Base-by-base conservation (phyloP, 1,139 yeast genomes). In the Kodamaea suecica region DNA sequence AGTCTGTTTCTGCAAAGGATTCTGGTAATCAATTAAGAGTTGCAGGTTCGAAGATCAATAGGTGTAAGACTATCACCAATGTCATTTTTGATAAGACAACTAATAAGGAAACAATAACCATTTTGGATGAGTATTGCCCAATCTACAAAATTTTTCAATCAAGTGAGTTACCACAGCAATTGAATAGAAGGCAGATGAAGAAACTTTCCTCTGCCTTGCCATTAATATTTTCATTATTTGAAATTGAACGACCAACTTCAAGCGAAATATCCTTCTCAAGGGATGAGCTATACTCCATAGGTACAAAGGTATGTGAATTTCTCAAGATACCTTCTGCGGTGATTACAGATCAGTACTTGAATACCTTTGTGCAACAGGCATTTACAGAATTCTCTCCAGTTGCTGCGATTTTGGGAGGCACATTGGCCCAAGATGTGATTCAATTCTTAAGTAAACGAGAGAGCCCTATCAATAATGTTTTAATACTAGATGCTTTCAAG, bases 341-440 rank as follows among this genome's bases (percentile, higher is more conserved):
- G 4, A 45, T 69, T 6, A 53, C 62, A 3, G 61, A 58, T 3
- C 68, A 64, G 12, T 65, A 70, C 36, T 47, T 73, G 23, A 53
- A 61, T 5, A 50, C 57, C 19, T 60, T 83, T 31, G 50, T 67
- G 2, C 58, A 52, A 19, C 86, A 82, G 47, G 73, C 75, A 4
- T 76, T 71, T 40, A 67, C 86, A 1, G 95, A 92, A 53, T 76
- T 85, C 44, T 73, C 92, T 3, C 96, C 97, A 0, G 80, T 83
- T 0, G 80, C 95, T 7, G 95, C 98, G 0, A 76, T 92, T 2
- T 52, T 92, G 7, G 98, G 98, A 7, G 98, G 98, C 1, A 73
- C 86, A 3, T 61, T 92, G 24, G 86, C 95, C 2, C 99, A 92
- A 58, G 97, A 92, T 55, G 83, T 88, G 7, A 84, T 92, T 30